Evolutionary conservation across 1,284 basidiomycete genomes (phyloP).

Genomic region (Wolfiporia cocos): DNA sequence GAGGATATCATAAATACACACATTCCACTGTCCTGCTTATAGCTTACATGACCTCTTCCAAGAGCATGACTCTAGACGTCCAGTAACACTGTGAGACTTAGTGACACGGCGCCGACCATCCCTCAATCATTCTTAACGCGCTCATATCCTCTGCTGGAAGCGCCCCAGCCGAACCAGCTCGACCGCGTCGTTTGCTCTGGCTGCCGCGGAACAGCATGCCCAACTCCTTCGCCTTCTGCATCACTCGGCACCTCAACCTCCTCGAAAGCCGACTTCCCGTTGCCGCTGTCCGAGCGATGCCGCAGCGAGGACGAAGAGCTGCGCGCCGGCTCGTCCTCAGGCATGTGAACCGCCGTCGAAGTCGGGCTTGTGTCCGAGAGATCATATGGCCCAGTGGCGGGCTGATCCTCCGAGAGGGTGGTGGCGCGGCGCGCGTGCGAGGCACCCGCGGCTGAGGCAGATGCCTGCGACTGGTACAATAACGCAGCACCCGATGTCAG

Average conservation of each 20-base stretch:
- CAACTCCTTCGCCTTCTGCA: slow-evolving; percentile 49
- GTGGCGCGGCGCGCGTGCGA: slow-evolving; percentile 15
- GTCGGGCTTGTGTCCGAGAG: slow-evolving; percentile 16
- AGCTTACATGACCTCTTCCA: too few species aligned
- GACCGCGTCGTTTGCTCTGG: slow-evolving; percentile 17
- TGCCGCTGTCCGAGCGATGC: slow-evolving; percentile 33
- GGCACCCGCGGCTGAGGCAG: slow-evolving; percentile 15
- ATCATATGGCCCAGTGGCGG: slow-evolving; percentile 20
- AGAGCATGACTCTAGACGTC: too few species aligned
- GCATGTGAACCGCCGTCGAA: slow-evolving; percentile 25
- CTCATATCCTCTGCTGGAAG: slow-evolving; percentile 25
- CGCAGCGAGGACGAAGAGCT: slow-evolving; percentile 29
- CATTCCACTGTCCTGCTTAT: too few species aligned
- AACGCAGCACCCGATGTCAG: slow-evolving; percentile 59
- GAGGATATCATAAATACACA: too few species aligned
- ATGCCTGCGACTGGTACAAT: slow-evolving; percentile 37
- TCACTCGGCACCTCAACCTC: slow-evolving; percentile 64
- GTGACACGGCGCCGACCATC: too few species aligned
- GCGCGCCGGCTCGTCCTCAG: slow-evolving; percentile 27
- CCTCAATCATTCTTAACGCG: slow-evolving; percentile 20
- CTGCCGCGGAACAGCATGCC: slow-evolving; percentile 8
- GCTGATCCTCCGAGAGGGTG: slow-evolving; percentile 36
- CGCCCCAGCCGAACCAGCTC: slow-evolving; percentile 36
- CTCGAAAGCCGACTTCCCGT: slow-evolving; percentile 41
- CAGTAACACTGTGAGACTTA: too few species aligned